Evolutionary conservation across 73 alveolate genomes (phyloP).

Genomic region (Symbiodinium natans): DNA sequence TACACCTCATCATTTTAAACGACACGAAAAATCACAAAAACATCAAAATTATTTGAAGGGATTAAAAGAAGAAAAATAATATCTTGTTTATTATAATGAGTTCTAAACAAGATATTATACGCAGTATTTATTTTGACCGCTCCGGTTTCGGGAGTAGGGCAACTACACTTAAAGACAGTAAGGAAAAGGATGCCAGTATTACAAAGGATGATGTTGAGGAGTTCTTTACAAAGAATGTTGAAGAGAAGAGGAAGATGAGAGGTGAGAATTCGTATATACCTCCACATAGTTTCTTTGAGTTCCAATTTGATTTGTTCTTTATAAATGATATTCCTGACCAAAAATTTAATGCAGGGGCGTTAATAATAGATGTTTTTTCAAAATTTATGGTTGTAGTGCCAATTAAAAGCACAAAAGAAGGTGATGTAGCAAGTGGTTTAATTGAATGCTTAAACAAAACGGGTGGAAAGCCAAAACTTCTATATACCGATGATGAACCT

Average conservation of each 20-base stretch:
- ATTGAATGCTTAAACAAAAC: slow-evolving; percentile 29
- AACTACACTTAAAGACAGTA: too few species aligned
- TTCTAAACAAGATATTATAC: too few species aligned
- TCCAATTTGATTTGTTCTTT: slow-evolving; percentile 20
- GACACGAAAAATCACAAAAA: too few species aligned
- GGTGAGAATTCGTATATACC: neutral
- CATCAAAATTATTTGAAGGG: too few species aligned
- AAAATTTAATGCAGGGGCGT: neutral
- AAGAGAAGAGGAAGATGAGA: neutral
- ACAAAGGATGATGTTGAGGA: neutral
- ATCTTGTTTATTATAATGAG: too few species aligned
- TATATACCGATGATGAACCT: slow-evolving; percentile 17
- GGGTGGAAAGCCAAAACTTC: neutral
- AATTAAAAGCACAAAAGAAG: neutral
- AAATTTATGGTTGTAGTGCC: slow-evolving; percentile 3
- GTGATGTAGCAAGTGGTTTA: slow-evolving; percentile 21
- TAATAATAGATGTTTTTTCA: neutral
- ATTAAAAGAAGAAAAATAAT: too few species aligned
- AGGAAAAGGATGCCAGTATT: neutral
- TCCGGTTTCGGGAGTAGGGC: too few species aligned
- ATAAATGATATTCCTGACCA: slow-evolving; percentile 8
- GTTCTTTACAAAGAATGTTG: neutral
- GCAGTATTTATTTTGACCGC: too few species aligned
- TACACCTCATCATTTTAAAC: too few species aligned
- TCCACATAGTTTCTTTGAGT: neutral